Evolutionary conservation across 2,329 filamentous ascomycete species (phyloP).

Genomic region (Macrophomina pseudophaseolina): DNA sequence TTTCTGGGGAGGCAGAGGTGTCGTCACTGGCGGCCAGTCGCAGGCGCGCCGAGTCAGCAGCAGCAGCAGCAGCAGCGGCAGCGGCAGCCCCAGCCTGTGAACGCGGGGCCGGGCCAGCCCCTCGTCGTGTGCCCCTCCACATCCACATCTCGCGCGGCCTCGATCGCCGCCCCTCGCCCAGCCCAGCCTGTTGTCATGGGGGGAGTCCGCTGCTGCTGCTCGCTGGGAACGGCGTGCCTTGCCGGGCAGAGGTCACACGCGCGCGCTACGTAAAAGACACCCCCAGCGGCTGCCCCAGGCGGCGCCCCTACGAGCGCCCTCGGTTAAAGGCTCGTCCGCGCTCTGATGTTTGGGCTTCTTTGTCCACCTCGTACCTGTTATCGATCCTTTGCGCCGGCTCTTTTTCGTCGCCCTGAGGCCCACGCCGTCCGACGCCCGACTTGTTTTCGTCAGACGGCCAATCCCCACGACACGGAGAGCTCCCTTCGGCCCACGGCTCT

Average conservation of each 20-base stretch:
- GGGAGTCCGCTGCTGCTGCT: not conserved
- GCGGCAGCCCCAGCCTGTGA: slow-evolving; percentile 1
- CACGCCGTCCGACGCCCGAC: slow-evolving; percentile 16
- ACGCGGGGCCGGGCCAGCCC: slow-evolving; percentile 13
- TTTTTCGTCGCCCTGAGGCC: slow-evolving; percentile 28
- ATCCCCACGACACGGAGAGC: slow-evolving; percentile 22
- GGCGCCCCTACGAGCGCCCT: not conserved
- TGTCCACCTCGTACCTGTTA: slow-evolving; percentile 18
- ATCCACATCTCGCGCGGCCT: not conserved
- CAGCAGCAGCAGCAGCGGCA: slow-evolving; percentile 1
- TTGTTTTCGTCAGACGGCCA: slow-evolving; percentile 23
- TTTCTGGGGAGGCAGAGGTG: not conserved
- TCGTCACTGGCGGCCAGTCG: slow-evolving; percentile 14
- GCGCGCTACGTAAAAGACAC: not conserved
- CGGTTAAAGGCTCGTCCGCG: slow-evolving; percentile 21
- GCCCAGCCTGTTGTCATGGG: slow-evolving; percentile 10
- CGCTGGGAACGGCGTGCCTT: slow-evolving; percentile 3
- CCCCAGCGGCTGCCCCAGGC: not conserved
- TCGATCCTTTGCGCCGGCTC: slow-evolving; percentile 27
- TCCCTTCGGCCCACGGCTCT: slow-evolving; percentile 22
- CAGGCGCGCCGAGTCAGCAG: slow-evolving; percentile 16
- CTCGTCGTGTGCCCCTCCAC: not conserved
- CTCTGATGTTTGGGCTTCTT: slow-evolving; percentile 4
- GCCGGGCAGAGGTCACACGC: slow-evolving; percentile 7
- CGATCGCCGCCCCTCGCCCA: slow-evolving; percentile 9